A percentile compares a stretch with the other conserved stretches of the same genome.
Conservation (phyloP, 2,329 filamentous ascomycete genomes). For the Paecilomyces dactylethromorphus region DNA sequence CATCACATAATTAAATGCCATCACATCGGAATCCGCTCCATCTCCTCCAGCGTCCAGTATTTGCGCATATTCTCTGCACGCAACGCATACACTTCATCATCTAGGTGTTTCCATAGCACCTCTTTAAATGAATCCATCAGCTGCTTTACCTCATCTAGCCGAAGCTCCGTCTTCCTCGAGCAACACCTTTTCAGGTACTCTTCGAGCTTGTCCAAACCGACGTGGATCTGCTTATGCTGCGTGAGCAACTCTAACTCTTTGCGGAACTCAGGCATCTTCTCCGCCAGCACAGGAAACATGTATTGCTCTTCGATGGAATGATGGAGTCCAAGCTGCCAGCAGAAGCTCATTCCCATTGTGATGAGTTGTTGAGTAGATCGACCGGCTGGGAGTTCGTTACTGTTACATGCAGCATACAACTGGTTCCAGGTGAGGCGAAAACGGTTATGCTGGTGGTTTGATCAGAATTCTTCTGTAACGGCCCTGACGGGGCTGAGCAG, state of each 20-base stretch:
- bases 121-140: conserved; percentile 72
- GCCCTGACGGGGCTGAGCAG: background rate
- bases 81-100: conserved; percentile 73
- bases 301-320: conserved; percentile 78
- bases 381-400: conserved; percentile 52
- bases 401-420: conserved; percentile 60
- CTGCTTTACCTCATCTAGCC: conserved; percentile 54
- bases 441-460: conserved; percentile 57
- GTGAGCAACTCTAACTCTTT: conserved; percentile 58
- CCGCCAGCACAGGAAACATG: conserved; percentile 71
- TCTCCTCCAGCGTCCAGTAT: conserved; percentile 73
- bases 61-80: conserved; percentile 81
- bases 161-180: conserved; percentile 55
- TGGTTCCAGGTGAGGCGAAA: conserved; percentile 69
- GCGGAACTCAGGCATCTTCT: conserved; percentile 71
- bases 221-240: conserved; percentile 75
- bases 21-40: conserved; percentile 63
- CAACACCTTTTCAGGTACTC: conserved; percentile 59
- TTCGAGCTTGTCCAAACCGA: conserved; percentile 62
- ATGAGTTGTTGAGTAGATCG: conserved; percentile 67
- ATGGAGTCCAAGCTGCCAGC: conserved; percentile 64
- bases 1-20: background rate
- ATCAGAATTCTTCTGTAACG: background rate
- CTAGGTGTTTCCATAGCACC: conserved; percentile 75
- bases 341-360: conserved; percentile 61